Evolutionary conservation across 1,284 basidiomycete genomes (phyloP).

Genomic region (Papiliotrema nemorosa): DNA sequence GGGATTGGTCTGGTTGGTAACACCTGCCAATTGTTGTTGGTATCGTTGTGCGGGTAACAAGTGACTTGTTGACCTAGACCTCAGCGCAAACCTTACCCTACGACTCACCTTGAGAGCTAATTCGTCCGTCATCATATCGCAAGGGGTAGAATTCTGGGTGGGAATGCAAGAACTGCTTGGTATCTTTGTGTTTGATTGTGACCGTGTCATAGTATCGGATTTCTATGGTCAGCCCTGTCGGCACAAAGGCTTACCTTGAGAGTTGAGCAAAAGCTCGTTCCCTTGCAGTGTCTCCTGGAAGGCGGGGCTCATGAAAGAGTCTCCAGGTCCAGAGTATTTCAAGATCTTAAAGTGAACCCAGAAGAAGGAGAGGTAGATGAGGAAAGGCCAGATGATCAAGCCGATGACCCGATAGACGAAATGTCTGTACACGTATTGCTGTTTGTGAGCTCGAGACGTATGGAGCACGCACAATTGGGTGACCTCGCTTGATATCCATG

Average conservation of each 20-base stretch:
- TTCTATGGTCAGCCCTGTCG: constrained; percentile 55
- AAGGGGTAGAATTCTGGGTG: constrained; percentile 86
- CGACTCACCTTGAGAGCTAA: constrained; percentile 78
- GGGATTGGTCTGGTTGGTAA: constrained; percentile 89
- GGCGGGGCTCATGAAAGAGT: constrained; percentile 93
- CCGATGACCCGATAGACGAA: constrained; percentile 81
- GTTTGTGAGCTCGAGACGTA: constrained; percentile 3
- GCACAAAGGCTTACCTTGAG: constrained; percentile 65
- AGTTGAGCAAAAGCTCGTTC: constrained; percentile 85
- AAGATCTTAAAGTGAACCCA: constrained; percentile 92
- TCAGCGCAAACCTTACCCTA: not conserved
- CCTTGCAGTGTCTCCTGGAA: constrained; percentile 96
- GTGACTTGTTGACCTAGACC: constrained; percentile 88
- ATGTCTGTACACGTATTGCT: constrained; percentile 88
- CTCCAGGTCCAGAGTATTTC: constrained; percentile 86
- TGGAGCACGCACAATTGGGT: constrained; percentile 67
- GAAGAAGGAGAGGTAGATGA: constrained; percentile 94
- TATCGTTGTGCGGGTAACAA: constrained; percentile 68
- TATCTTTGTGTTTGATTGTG: constrained; percentile 84
- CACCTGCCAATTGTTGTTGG: constrained; percentile 95
- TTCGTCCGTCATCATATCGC: constrained; percentile 92
- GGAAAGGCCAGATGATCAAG: constrained; percentile 82
- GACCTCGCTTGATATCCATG: constrained; percentile 72
- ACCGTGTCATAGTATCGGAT: constrained; percentile 89
- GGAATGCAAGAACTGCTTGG: constrained; percentile 90